Evolutionary conservation across 2,329 filamentous ascomycete species (phyloP), one percentile per base, ranked within the genome.

Genomic region (Stachybotrys elegans): DNA sequence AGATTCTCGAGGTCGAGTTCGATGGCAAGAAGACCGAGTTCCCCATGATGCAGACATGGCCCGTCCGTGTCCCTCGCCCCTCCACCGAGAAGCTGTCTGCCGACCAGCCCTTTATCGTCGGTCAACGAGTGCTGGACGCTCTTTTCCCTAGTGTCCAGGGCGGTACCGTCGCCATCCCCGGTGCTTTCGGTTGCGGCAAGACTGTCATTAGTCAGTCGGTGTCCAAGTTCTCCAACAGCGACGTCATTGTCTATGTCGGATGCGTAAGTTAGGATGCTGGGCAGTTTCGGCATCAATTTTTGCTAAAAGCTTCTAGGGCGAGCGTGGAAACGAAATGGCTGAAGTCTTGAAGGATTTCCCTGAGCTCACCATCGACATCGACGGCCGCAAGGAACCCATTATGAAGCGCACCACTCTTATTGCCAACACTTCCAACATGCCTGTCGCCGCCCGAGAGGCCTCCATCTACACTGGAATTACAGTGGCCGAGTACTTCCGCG

Each of bases 271-370:
- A 29, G n/a, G n/a, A n/a, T n/a, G n/a, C n/a, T n/a, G n/a, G n/a
- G n/a, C n/a, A n/a, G n/a, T n/a, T n/a, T n/a, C n/a, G n/a, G n/a
- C n/a, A n/a, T n/a, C n/a, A n/a, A n/a, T n/a, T n/a, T n/a, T n/a
- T n/a, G n/a, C n/a, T n/a, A n/a, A n/a, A n/a, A n/a, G 36, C 23
- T 78, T 51, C 65, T 43, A 9, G 21, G 88, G 91, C 57, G 93
- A 98, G 72, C 87, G 93, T 58, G 93, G 93, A 56, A 98, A 98
- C 65, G 93, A 98, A 72, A 98, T 98, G 93, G 93, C 93, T 52
- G 93, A 98, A 79, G 93, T 98, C 56, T 79, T 98, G 79, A 97
- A 96, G 87, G 93, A 98, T 71, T 98, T 98, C 78, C 93, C 93
- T 47, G 91, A 97, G 79, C 87, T 98, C 53, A 87, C 88, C 39